Evolutionary conservation across 306 rosid species (phyloP), one percentile per base, ranked within the genome.

Genomic region (Prunus mongolica): DNA sequence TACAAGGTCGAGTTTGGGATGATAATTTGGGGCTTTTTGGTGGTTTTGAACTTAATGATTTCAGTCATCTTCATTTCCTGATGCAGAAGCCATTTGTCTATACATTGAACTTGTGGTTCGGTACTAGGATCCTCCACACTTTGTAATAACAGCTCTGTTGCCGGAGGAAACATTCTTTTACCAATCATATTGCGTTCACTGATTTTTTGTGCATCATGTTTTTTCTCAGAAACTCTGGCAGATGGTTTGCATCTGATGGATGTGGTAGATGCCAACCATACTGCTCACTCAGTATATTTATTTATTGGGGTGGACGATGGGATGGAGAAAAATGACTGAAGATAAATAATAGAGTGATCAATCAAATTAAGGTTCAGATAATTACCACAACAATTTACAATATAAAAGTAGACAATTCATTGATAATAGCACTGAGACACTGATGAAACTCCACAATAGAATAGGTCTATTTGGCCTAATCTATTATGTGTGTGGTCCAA

Each of bases 1-100:
- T 78, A 87, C 99, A 49, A 88, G 86, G 83, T 92, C 99, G 28
- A 89, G 93, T 82, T 76, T 96, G 71, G 93, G 87, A 68, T 91
- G 87, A 87, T 38, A 38, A 5, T 49, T 66, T 13, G 63, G 46
- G 28, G 20, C 32, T 49, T 67, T 12, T 24, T 27, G 65, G 34
- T 76, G 69, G 56, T 76, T 73, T 19, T 71, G 19, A 51, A 22
- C 54, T 66, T 24, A n/a, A 65, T 67, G 11, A 57, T 62, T 49
- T 56, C 73, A 34, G 71, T 74, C 47, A n/a, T 60, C 72, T 24
- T 25, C 41, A 12, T 61, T 34, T n/a, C 18, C 52, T 24, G 41
- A 47, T 52, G 50, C 45, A 45, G 54, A 69, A 52, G 79, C 50
- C 68, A 67, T 14, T 67, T 30, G 24, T 38, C 68, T 47, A 20